These are phyloP conservation scores for Entonaema liquescens DNA, from an alignment of 495 filamentous ascomycete species.

Conservation along the genomic window DNA sequence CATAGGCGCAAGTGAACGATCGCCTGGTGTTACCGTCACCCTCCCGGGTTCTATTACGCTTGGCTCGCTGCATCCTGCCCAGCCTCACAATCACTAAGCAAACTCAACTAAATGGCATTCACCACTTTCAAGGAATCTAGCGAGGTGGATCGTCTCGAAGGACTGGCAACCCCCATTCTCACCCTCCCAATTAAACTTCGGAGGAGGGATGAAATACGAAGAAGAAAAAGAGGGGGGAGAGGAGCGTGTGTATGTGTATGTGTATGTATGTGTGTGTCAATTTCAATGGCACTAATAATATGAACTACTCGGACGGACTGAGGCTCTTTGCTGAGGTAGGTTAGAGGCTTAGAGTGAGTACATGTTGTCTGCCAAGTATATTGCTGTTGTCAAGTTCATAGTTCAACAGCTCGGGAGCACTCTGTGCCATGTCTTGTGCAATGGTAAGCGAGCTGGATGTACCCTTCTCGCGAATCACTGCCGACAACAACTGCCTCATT, in stretches of 20 bases:
- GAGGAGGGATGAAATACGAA: conserved; percentile 3
- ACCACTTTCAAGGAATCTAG: conserved; percentile 37
- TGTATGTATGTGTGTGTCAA: too few species aligned
- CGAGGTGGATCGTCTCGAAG: conserved; percentile 18
- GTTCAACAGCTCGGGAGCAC: background rate
- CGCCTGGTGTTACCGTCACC: conserved; percentile 11
- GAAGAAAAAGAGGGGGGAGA: background rate
- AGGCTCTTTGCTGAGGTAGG: background rate
- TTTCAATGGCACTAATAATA: background rate
- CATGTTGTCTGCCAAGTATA: background rate
- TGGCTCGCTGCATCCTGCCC: conserved; percentile 37
- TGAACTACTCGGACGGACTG: background rate
- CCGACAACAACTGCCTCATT: background rate
- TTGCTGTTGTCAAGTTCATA: background rate
- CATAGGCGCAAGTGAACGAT: conserved; percentile 43
- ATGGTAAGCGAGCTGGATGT: background rate
- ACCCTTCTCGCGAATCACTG: background rate
- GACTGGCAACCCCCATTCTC: conserved; percentile 36
- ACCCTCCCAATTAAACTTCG: background rate
- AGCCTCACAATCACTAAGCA: background rate
- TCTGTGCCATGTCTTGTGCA: background rate
- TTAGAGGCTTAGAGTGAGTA: background rate
- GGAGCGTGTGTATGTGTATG: background rate
- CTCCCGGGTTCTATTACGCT: conserved; percentile 21
- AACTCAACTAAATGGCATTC: conserved; percentile 17